These are phyloP conservation scores for Scleroderma citrinum DNA, from an alignment of 768 basidiomycete genomes.

Conservation along the genomic window DNA sequence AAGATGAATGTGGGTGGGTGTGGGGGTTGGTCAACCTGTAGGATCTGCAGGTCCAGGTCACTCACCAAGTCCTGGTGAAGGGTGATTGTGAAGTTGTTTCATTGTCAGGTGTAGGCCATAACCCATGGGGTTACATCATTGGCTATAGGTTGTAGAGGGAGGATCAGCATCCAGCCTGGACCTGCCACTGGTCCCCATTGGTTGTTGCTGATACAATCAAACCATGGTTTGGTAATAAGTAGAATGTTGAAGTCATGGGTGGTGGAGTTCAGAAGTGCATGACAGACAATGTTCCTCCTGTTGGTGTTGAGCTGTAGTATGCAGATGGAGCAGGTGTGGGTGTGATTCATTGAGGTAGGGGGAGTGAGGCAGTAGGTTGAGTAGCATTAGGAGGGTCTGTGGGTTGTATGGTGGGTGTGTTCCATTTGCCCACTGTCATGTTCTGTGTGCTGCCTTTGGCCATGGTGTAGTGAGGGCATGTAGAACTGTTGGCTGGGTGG, in stretches of 20 bases:
- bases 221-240: not conserved
- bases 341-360: not conserved
- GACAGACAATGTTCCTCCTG: not conserved
- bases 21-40: not conserved
- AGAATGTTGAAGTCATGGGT: not conserved
- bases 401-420: too few relatives aligned
- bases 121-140: not conserved
- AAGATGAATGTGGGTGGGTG: too few relatives aligned
- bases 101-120: not conserved
- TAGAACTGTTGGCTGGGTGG: not conserved
- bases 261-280: not conserved
- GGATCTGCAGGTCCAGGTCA: not conserved
- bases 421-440: too few relatives aligned
- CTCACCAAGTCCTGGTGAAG: not conserved
- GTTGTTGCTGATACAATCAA: not conserved
- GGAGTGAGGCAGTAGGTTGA: too few relatives aligned
- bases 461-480: too few relatives aligned
- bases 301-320: not conserved
- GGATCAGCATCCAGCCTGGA: not conserved
- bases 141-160: not conserved
- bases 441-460: too few relatives aligned
- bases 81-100: not conserved
- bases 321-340: not conserved
- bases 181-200: not conserved
- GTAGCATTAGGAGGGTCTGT: too few relatives aligned